A percentile compares a stretch with the other conserved stretches of the same genome.
These are phyloP conservation scores for Avena atlantica DNA, from an alignment of 176 grass and related monocot genomes.

Conservation along the genomic window DNA sequence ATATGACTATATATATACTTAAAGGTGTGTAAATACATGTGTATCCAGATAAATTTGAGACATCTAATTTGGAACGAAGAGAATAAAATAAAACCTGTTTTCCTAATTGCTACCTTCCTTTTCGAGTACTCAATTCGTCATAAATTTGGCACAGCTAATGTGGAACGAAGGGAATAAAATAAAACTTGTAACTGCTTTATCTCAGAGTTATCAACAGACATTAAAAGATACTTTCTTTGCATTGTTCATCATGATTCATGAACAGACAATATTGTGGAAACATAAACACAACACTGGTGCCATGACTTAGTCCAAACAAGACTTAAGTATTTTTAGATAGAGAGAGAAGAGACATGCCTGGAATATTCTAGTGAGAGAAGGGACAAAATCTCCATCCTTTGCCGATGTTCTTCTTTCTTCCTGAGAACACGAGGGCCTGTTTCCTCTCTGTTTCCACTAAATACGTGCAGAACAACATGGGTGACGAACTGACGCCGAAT, in stretches of 20 bases:
- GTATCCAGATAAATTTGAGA: too few relatives aligned
- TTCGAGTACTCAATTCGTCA: too few relatives aligned
- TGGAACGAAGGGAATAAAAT: too few relatives aligned
- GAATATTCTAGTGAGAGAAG: constrained; percentile 21
- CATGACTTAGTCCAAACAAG: background rate
- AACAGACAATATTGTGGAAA: background rate
- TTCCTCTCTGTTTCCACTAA: background rate
- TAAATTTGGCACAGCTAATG: too few relatives aligned
- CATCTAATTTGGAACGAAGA: too few relatives aligned
- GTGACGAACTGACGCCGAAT: constrained; percentile 24
- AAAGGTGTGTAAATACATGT: too few relatives aligned
- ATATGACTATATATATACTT: too few relatives aligned
- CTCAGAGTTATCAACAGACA: too few relatives aligned
- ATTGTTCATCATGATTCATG: background rate
- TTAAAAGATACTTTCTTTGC: background rate
- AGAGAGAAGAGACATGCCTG: background rate
- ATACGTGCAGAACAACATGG: constrained; percentile 26
- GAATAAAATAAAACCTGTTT: too few relatives aligned
- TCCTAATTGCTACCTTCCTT: too few relatives aligned
- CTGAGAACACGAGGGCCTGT: constrained; percentile 21
- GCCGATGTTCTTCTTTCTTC: constrained; percentile 26
- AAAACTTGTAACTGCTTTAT: too few relatives aligned
- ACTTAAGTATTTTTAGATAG: background rate
- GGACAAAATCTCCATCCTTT: constrained; percentile 21
- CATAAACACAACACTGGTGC: background rate